Percentiles rank a stretch among this genome's conserved stretches.
Conservation (phyloP, 306 rosid species). For the Prunus dulcis region DNA sequence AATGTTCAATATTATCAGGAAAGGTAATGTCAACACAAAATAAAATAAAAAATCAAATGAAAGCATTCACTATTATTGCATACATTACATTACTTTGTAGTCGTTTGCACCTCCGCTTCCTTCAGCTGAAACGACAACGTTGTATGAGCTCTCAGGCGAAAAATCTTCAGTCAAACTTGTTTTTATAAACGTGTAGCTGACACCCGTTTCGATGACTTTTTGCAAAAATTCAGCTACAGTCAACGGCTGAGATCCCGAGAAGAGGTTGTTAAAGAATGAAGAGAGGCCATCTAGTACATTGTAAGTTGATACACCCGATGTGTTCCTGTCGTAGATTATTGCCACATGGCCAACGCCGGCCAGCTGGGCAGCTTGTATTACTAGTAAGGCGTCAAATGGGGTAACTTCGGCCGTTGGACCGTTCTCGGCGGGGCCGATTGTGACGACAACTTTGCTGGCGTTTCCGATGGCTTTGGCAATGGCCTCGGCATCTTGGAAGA, state of each 20-base stretch:
- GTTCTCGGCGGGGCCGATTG: constrained; percentile 72
- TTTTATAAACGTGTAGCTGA: constrained; percentile 78
- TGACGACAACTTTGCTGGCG: constrained; percentile 92
- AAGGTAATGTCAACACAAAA: neutral
- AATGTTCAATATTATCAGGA: neutral
- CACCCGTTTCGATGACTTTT: constrained; percentile 63
- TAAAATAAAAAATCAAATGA: neutral
- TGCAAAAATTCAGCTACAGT: constrained; percentile 60
- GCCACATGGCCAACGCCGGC: constrained; percentile 92
- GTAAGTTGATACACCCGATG: constrained; percentile 47
- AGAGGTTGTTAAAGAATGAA: constrained; percentile 69
- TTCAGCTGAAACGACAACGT: constrained; percentile 77
- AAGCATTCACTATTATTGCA: constrained; percentile 50
- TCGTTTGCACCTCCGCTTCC: constrained; percentile 63
- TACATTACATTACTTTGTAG: constrained; percentile 99
- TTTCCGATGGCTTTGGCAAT: constrained; percentile 96
- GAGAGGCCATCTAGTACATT: constrained; percentile 88
- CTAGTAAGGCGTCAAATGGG: constrained; percentile 64
- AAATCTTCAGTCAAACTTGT: constrained; percentile 79
- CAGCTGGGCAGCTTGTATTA: constrained; percentile 78
- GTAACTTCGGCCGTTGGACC: constrained; percentile 73
- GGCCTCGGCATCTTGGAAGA: constrained; percentile 62
- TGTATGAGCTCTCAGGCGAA: constrained; percentile 64
- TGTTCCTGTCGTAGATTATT: constrained; percentile 56
- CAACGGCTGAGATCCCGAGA: constrained; percentile 64